Conservation (phyloP, 306 rosid species). For the Aeschynomene evenia region DNA sequence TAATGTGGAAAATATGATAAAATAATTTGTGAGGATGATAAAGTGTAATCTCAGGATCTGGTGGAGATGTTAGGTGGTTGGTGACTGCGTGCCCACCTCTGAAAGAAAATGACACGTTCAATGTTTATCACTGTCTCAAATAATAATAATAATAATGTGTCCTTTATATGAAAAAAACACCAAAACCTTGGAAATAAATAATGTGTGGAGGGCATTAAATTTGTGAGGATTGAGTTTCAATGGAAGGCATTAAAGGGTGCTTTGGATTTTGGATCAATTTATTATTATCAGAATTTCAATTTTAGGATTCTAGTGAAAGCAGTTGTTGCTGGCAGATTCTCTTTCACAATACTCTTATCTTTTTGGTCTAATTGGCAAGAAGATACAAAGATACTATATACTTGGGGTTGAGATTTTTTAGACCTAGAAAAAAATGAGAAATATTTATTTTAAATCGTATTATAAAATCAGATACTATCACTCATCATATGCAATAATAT, state of each 20-base stretch:
- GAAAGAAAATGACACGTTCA: conserved; percentile 55
- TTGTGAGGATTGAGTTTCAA: conserved; percentile 60
- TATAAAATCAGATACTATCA: too few relatives aligned
- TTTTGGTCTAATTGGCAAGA: neutral
- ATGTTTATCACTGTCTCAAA: conserved; percentile 18
- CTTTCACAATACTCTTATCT: conserved; percentile 48
- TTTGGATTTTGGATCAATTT: neutral
- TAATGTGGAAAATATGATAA: neutral
- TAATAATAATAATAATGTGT: too few relatives aligned
- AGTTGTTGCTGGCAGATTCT: conserved; percentile 40
- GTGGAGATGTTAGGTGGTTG: conserved; percentile 60
- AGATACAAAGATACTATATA: neutral
- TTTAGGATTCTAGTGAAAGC: conserved; percentile 13
- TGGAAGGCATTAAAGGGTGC: conserved; percentile 36
- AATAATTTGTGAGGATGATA: conserved; percentile 23
- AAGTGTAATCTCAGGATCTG: conserved; percentile 39
- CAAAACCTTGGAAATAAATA: conserved; percentile 14
- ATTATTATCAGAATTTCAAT: too few relatives aligned
- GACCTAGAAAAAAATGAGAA: neutral
- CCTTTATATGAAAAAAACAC: conserved; percentile 20
- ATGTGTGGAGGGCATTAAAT: conserved; percentile 71
- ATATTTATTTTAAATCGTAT: too few relatives aligned
- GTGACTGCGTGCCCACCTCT: conserved; percentile 48
- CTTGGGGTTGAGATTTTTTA: neutral
- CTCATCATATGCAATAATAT: too few relatives aligned